Percentiles rank a stretch among this genome's conserved stretches.
These are phyloP conservation scores for Anaeramoeba ignava DNA, from an alignment of 78 protist species.

Conservation along the genomic window DNA sequence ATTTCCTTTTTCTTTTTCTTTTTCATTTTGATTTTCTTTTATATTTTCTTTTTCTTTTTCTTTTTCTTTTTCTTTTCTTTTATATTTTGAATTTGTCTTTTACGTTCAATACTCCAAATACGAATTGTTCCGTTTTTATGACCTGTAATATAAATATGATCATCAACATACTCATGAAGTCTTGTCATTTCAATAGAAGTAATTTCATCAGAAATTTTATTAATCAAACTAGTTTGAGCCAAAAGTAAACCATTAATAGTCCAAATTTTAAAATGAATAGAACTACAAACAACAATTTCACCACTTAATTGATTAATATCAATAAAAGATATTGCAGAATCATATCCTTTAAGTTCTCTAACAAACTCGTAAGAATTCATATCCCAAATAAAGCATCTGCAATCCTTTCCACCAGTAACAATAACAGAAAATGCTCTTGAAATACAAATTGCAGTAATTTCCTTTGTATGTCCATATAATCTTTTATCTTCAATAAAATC, in stretches of 20 bases:
- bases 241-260: not conserved
- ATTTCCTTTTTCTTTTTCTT: no score
- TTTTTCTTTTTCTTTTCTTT: no score
- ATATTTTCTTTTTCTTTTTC: no score
- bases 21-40: no score
- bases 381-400: not conserved
- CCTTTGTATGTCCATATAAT: not conserved
- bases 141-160: not conserved
- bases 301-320: not conserved
- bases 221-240: not conserved
- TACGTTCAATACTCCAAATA: no score
- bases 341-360: not conserved
- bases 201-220: not conserved
- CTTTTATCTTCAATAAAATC: not conserved
- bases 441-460: not conserved
- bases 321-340: not conserved
- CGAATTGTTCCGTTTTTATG: not conserved
- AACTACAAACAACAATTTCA: not conserved
- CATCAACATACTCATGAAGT: not conserved
- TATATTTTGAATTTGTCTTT: no score
- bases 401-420: not conserved
- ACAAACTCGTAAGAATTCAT: not conserved
- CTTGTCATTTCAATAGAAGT: not conserved
- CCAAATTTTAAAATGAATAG: not conserved
- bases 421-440: not conserved